Evolutionary conservation across 257 asterid species (phyloP).

Genomic region (Apocynum venetum): DNA sequence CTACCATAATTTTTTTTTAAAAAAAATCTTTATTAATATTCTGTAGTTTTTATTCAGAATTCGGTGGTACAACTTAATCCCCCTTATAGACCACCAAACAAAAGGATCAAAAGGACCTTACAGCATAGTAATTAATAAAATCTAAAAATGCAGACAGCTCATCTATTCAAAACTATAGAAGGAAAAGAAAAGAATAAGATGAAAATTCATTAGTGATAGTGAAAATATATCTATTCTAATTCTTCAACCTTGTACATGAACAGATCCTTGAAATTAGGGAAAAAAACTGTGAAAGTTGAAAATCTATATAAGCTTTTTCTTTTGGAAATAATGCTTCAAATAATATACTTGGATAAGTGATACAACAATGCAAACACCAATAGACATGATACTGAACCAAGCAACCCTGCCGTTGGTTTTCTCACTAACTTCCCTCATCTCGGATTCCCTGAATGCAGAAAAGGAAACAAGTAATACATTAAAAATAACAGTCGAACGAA

Average conservation of each 20-base stretch:
- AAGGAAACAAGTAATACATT: not conserved
- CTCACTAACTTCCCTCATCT: conserved; percentile 67
- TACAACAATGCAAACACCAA: conserved; percentile 44
- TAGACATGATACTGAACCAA: conserved; percentile 50
- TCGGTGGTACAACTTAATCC: no score
- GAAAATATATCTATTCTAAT: not conserved
- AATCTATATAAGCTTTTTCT: conserved; percentile 64
- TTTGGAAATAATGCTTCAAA: conserved; percentile 56
- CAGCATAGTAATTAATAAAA: no score
- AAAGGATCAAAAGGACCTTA: no score
- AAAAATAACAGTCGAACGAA: not conserved
- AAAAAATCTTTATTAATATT: no score
- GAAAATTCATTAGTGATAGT: not conserved
- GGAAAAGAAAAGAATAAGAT: not conserved
- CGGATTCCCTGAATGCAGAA: conserved; percentile 37
- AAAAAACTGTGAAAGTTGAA: not conserved
- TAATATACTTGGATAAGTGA: conserved; percentile 41
- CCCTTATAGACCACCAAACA: no score
- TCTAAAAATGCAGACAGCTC: not conserved
- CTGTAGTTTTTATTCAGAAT: no score
- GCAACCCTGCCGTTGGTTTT: conserved; percentile 60
- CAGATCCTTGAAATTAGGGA: not conserved
- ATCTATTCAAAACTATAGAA: not conserved
- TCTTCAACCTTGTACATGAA: conserved; percentile 1
- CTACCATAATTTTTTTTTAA: no score